These are phyloP conservation scores for Solanum hybrid DNA, from an alignment of 305 asterid species.

Conservation along the genomic window DNA sequence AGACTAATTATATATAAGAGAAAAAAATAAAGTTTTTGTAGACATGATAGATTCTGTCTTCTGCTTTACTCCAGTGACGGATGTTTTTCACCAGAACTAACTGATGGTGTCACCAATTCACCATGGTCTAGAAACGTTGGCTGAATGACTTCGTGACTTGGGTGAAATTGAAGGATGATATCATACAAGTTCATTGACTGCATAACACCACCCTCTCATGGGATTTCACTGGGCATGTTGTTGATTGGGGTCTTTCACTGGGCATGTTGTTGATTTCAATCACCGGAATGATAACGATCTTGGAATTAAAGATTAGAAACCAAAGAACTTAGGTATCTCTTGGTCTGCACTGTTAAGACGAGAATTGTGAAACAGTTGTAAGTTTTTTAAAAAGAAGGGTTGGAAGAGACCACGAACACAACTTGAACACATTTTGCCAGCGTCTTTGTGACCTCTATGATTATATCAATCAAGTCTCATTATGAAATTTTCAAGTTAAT, in stretches of 20 bases:
- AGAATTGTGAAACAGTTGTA: background rate
- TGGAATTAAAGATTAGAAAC: background rate
- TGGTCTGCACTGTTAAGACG: background rate
- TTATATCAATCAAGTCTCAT: background rate
- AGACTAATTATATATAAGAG: background rate
- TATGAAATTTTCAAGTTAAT: background rate
- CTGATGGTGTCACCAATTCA: background rate
- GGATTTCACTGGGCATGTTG: background rate
- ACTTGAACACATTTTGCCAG: background rate
- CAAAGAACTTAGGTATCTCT: background rate
- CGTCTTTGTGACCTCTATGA: background rate
- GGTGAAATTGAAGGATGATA: background rate
- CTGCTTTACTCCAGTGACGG: background rate
- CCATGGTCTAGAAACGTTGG: background rate
- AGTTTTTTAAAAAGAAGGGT: background rate
- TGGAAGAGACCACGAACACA: background rate
- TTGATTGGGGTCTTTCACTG: background rate
- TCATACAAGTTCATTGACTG: background rate
- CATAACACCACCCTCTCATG: background rate
- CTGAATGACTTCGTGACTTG: background rate
- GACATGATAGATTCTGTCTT: background rate
- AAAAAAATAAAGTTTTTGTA: background rate
- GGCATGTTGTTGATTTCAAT: background rate
- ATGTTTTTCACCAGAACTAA: background rate
- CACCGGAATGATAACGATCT: background rate